Conservation (phyloP, 495 filamentous ascomycete genomes). For the Haplographium delicatum region DNA sequence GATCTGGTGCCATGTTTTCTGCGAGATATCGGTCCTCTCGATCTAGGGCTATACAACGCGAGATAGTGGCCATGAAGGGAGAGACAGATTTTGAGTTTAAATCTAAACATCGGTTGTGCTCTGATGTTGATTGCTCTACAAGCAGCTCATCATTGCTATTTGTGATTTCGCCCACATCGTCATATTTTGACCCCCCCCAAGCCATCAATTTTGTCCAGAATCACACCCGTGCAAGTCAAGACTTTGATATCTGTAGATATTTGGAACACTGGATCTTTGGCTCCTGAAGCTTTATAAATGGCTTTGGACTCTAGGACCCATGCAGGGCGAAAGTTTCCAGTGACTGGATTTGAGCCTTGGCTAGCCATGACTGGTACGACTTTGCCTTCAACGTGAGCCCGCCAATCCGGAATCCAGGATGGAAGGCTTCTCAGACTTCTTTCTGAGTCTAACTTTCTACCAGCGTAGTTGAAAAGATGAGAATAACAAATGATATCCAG, state of each 20-base stretch:
- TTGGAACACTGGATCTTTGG: background rate
- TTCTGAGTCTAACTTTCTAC: background rate
- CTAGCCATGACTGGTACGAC: constrained; percentile 2
- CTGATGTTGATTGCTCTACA: background rate
- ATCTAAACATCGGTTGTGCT: background rate
- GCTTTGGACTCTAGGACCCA: background rate
- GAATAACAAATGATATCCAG: constrained; percentile 10
- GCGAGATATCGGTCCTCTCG: constrained; percentile 5
- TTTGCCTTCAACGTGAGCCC: background rate
- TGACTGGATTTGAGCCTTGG: background rate
- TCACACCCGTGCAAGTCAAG: background rate
- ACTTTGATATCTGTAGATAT: background rate
- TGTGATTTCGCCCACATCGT: background rate
- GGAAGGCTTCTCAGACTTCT: background rate
- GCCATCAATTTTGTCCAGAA: constrained; percentile 1
- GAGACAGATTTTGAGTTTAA: background rate
- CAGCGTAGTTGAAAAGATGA: background rate
- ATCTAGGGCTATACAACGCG: background rate
- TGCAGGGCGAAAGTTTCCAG: constrained; percentile 3
- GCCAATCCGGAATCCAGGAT: constrained; percentile 6
- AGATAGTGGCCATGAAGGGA: background rate
- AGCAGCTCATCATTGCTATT: background rate
- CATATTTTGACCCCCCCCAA: background rate
- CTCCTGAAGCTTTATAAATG: background rate
- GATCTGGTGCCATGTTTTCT: background rate